These are phyloP conservation scores for Fusarium circinatum DNA, from an alignment of 2,329 filamentous ascomycete genomes.

Conservation along the genomic window DNA sequence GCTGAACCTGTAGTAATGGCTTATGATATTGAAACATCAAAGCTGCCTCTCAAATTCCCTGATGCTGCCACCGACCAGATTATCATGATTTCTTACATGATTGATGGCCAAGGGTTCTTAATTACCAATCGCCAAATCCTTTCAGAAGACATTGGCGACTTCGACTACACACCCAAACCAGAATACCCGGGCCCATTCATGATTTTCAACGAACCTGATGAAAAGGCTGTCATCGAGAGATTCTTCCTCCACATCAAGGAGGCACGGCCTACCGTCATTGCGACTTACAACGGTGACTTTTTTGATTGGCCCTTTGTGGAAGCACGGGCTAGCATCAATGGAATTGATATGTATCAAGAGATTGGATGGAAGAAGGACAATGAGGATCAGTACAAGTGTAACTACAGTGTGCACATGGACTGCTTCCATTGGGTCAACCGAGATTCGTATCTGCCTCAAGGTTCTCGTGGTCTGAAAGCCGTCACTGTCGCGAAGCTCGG, in stretches of 20 bases:
- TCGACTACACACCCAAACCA: conserved; percentile 97
- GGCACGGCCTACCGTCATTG: conserved; percentile 92
- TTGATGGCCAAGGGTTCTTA: conserved; percentile 95
- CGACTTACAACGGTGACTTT: conserved; percentile 99
- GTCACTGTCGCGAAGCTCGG: conserved; percentile 98
- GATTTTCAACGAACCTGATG: conserved; percentile 97
- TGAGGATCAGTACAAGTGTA: conserved; percentile 96
- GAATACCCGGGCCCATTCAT: conserved; percentile 96
- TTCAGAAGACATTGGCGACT: conserved; percentile 95
- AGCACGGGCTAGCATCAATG: conserved; percentile 88
- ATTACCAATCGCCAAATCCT: conserved; percentile 99
- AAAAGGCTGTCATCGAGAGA: conserved; percentile 85
- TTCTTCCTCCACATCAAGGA: conserved; percentile 98
- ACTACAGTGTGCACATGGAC: conserved; percentile 98
- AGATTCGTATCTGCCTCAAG: conserved; percentile 97
- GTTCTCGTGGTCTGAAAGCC: conserved; percentile 95
- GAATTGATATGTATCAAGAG: conserved; percentile 99
- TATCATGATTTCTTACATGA: conserved; percentile 99
- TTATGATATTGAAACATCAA: conserved; percentile 99
- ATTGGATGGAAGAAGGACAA: conserved; percentile 96
- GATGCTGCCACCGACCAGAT: conserved; percentile 94
- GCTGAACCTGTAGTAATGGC: conserved; percentile 98
- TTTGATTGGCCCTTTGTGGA: conserved; percentile 99
- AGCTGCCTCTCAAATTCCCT: conserved; percentile 94
- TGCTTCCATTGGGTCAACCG: conserved; percentile 99